Evolutionary conservation across 148 eudicot species (phyloP).

Genomic region (Camellia granthamiana): DNA sequence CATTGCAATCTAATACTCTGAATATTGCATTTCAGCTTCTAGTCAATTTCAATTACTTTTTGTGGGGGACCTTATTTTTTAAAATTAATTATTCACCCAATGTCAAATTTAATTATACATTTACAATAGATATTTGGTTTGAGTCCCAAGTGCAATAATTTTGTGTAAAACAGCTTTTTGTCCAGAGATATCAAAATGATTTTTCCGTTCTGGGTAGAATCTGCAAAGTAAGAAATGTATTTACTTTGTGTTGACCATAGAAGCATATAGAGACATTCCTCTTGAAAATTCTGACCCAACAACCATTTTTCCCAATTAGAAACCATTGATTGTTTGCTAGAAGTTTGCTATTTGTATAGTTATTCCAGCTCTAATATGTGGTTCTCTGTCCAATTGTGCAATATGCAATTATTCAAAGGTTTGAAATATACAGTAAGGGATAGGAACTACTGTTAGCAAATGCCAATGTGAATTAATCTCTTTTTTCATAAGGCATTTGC

Average conservation of each 20-base stretch:
- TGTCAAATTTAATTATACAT: not conserved
- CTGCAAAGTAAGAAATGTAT: not conserved
- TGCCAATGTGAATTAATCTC: not conserved
- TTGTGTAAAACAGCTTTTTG: not conserved
- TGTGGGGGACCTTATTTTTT: not conserved
- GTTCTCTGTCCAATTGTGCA: not conserved
- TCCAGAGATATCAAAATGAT: not conserved
- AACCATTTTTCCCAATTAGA: not conserved
- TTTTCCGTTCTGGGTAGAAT: not conserved
- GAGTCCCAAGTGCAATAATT: conserved; percentile 2
- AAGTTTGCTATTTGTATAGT: not conserved
- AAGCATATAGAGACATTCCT: not conserved
- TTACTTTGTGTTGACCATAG: not conserved
- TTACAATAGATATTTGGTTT: not conserved
- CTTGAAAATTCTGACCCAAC: not conserved
- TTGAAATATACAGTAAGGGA: not conserved
- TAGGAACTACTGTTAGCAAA: not conserved
- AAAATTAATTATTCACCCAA: not conserved
- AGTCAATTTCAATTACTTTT: not conserved
- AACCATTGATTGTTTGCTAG: not conserved
- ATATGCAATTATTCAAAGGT: not conserved
- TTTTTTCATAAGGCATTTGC: not conserved
- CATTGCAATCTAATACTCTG: not conserved
- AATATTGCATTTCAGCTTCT: not conserved
- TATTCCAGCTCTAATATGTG: not conserved